Conservation (phyloP, 306 rosid genomes). For the Prunus mira region DNA sequence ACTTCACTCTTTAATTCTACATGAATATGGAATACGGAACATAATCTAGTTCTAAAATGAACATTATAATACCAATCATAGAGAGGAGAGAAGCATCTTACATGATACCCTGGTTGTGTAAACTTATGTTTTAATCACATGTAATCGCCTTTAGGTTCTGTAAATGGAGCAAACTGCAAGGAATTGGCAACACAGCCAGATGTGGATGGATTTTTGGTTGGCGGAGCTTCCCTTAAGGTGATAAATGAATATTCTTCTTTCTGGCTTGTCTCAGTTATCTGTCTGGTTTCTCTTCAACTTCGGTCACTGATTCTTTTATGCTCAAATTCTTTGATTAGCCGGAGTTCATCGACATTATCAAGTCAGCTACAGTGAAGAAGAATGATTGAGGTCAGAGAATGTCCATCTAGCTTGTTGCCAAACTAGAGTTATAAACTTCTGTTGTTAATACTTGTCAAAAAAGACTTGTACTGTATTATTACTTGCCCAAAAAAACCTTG, state of each 20-base stretch:
- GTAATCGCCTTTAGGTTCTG: constrained; percentile 58
- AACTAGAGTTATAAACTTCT: neutral
- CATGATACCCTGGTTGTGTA: neutral
- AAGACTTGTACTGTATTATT: no score
- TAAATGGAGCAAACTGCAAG: constrained; percentile 79
- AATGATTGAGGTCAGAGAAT: constrained; percentile 30
- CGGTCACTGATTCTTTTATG: constrained; percentile 3
- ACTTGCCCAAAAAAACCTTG: neutral
- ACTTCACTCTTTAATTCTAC: neutral
- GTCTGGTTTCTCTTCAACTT: constrained; percentile 17
- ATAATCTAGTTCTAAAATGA: neutral
- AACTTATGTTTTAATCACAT: neutral
- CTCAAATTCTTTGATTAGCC: constrained; percentile 33
- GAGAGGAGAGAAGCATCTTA: neutral
- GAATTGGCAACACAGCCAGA: constrained; percentile 84
- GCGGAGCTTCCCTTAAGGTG: constrained; percentile 93
- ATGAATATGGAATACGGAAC: neutral
- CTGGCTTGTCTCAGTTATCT: neutral
- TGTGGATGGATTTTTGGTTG: constrained; percentile 92
- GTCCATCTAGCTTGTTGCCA: constrained; percentile 18
- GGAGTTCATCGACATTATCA: constrained; percentile 85
- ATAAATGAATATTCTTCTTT: neutral
- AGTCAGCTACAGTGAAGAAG: constrained; percentile 69
- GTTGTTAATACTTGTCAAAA: no score
- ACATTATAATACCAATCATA: neutral